These are phyloP conservation scores for Cymbopogon citratus DNA, from an alignment of 176 grass and related monocot species.

Conservation along the genomic window DNA sequence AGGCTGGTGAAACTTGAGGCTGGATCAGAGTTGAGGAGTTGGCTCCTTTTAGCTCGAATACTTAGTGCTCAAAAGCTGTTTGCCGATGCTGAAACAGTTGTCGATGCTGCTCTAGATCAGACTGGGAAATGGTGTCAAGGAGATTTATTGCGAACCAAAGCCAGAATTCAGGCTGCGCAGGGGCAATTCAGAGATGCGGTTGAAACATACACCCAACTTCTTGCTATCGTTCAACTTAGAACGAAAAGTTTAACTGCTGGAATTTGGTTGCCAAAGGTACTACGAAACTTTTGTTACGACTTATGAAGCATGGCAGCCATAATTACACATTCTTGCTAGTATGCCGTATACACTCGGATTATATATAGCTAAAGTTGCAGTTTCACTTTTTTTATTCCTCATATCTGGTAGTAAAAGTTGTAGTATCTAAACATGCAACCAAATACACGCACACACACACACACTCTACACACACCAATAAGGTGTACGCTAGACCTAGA, in stretches of 20 bases:
- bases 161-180: constrained; percentile 82
- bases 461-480: no score
- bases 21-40: constrained; percentile 71
- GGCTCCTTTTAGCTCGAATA: constrained; percentile 95
- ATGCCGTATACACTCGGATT: background rate
- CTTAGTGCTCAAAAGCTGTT: constrained; percentile 78
- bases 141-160: constrained; percentile 66
- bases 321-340: constrained; percentile 20
- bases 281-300: constrained; percentile 15
- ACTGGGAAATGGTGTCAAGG: constrained; percentile 83
- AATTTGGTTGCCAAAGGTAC: constrained; percentile 55
- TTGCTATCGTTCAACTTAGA: constrained; percentile 75
- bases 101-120: constrained; percentile 83
- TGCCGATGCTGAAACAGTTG: constrained; percentile 57
- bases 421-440: no score
- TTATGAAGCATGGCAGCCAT: background rate
- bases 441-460: no score
- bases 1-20: constrained; percentile 72
- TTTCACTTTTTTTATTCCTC: no score
- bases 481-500: no score
- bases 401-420: no score
- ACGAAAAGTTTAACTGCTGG: constrained; percentile 61
- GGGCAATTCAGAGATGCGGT: constrained; percentile 59
- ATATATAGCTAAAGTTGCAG: background rate
- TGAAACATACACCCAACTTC: constrained; percentile 80